These are phyloP conservation scores for Hibiscus mutabilis DNA, from an alignment of 345 rosid genomes.

Conservation along the genomic window DNA sequence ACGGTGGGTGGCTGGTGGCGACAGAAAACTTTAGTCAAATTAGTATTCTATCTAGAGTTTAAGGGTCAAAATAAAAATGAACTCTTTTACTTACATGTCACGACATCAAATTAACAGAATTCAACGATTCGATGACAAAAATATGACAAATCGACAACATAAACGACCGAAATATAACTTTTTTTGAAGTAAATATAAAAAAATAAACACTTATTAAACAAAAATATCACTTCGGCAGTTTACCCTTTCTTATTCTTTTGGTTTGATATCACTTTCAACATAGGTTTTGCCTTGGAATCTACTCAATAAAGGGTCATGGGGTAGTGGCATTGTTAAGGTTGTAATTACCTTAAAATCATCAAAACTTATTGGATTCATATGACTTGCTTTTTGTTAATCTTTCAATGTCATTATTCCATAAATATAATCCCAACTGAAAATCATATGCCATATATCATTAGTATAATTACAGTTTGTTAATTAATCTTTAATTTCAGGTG, in stretches of 20 bases:
- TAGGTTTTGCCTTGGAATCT: conserved; percentile 21
- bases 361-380: conserved; percentile 7
- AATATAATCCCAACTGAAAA: neutral
- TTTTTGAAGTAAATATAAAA: too few species aligned
- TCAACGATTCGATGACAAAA: too few species aligned
- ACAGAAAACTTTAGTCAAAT: too few species aligned
- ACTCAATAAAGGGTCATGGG: conserved; percentile 17
- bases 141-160: too few species aligned
- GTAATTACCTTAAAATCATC: conserved; percentile 17
- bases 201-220: too few species aligned
- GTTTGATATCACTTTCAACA: conserved; percentile 21
- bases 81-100: too few species aligned
- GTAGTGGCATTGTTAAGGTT: neutral
- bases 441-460: neutral
- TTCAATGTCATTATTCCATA: neutral
- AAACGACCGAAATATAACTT: too few species aligned
- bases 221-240: too few species aligned
- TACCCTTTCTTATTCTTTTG: neutral
- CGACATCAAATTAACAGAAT: too few species aligned
- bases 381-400: neutral
- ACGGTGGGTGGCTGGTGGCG: too few species aligned
- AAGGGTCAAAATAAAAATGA: too few species aligned
- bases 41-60: too few species aligned
- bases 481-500: neutral
- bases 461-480: neutral